Evolutionary conservation across 345 rosid species (phyloP), one percentile per base, ranked within the genome.

Genomic region (Heritiera fomes): DNA sequence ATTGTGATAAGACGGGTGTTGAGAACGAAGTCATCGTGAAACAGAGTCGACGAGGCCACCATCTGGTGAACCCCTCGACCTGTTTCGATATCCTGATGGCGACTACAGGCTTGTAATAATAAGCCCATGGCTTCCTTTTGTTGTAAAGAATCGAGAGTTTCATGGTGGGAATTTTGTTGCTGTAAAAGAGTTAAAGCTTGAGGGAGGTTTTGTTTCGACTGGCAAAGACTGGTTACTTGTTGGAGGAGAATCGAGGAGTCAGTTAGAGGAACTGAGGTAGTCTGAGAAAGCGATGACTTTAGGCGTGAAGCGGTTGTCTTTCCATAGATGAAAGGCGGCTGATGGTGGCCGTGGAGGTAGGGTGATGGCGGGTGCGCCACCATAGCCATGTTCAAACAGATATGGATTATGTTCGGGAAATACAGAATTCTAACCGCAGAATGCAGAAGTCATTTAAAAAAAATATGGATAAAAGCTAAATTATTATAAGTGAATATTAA

Each of bases 61-160:
- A 89, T 47, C 30, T 80, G 61, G 67, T 90, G 94, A 18, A 89
- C 76, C 79, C 81, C 78, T 78, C 84, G 83, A n/a, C 97, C 94
- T 5, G 77, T 75, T 49, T 80, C 87, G 14, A 88, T 82, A 71
- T 89, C 86, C 23, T 82, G 86, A 50, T 79, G 86, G 52, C 49
- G 73, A 61, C 88, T 85, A 40, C 89, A 88, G 40, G 92, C 88
- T 81, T 88, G 93, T 50, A 90, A 72, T 32, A 91, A 64, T 8
- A 86, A n/a, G 50, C 83, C 87, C 3, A 86, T 66, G 66, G 90
- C 95, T 83, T 89, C 90, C 52, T 85, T 82, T 17, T 75, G 30
- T 46, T 71, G 83, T 49, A 73, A 69, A 11, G 75, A 69, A 78
- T 73, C 77, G 28, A 75, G 84, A 30, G 58, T 20, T 59, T 76